Base-by-base conservation (phyloP, 139 green algal genomes). In the Chlorella vulgaris region DNA sequence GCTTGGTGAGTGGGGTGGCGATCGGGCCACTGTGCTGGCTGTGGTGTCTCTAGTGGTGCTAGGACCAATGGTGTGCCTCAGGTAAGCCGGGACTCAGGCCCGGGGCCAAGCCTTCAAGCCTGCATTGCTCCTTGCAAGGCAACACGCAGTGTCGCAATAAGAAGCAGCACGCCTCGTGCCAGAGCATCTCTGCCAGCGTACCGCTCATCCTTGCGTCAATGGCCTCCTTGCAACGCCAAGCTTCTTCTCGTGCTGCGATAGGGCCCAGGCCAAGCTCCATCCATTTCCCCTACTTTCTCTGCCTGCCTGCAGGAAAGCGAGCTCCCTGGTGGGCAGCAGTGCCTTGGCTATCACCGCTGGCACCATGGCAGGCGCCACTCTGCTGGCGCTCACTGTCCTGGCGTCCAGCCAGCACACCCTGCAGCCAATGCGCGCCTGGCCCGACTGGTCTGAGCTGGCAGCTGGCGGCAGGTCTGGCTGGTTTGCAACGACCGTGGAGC, bases 11-110 rank as follows among this genome's bases (percentile, higher is more conserved):
- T 76, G 69, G 69, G 69, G 29, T 15, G 36, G 73, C 6, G 73
- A 79, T 35, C 73, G 73, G 0, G 26, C 24, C 35, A 51, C 35
- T 0, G 73, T 36, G 3, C 51, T 79, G 35, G 53, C 33, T 2
- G 73, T 79, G 35, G 22, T 79, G 35, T 24, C 26, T 10, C 29
- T 35, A 1, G 51, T 79, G 53, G 73, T 79, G 24, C 33, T 79
- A 24, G 53, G 38, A 0, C 73, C 73, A 3, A 50, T 79, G 35
- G 19, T 51, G 0, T 69, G 53, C 73, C 50, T 69, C 53, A 79
- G 73, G 73, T 38, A 53, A 65, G 73, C 55, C 15, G n/a, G 15
- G 22, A 29, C n/a, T n/a, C n/a, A n/a, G n/a, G n/a, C n/a, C n/a
- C n/a, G n/a, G n/a, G n/a, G n/a, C n/a, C n/a, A n/a, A n/a, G n/a